A percentile compares a stretch with the other conserved stretches of the same genome.
Conservation (phyloP, 2,329 filamentous ascomycete genomes). For the Verticillium isaacii region DNA sequence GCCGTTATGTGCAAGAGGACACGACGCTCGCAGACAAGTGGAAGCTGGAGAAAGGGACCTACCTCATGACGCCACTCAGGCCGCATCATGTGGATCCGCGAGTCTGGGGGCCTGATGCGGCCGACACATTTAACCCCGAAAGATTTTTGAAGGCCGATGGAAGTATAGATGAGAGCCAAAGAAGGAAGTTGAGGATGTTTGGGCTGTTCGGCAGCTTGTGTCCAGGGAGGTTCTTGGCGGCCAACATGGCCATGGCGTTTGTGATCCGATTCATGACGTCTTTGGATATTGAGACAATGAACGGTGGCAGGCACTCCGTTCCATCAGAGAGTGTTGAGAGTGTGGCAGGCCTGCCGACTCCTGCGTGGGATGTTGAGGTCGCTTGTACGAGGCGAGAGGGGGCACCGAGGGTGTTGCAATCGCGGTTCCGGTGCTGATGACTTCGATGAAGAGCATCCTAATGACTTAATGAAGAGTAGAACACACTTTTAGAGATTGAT, state of each 20-base stretch:
- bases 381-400: background rate
- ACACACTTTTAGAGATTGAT: no score
- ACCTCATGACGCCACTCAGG: slow-evolving; percentile 5
- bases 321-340: background rate
- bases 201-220: slow-evolving; percentile 8
- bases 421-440: background rate
- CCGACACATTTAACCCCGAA: background rate
- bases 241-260: slow-evolving; percentile 5
- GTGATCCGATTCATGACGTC: slow-evolving; percentile 1
- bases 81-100: slow-evolving; percentile 5
- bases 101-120: slow-evolving; percentile 2
- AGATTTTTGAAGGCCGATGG: slow-evolving; percentile 4
- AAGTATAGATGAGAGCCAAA: slow-evolving; percentile 1
- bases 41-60: slow-evolving; percentile 4
- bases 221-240: slow-evolving; percentile 8
- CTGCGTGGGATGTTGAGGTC: background rate
- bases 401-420: background rate
- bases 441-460: background rate
- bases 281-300: background rate
- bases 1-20: slow-evolving; percentile 7
- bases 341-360: background rate
- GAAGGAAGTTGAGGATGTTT: slow-evolving; percentile 7
- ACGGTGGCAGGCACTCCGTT: background rate
- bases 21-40: slow-evolving; percentile 2
- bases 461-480: background rate